Percentiles rank a stretch among this genome's conserved stretches.
phyloP scores from a whole-genome alignment of 768 basidiomycete species.

The Macrocybe gigantea region DNA sequence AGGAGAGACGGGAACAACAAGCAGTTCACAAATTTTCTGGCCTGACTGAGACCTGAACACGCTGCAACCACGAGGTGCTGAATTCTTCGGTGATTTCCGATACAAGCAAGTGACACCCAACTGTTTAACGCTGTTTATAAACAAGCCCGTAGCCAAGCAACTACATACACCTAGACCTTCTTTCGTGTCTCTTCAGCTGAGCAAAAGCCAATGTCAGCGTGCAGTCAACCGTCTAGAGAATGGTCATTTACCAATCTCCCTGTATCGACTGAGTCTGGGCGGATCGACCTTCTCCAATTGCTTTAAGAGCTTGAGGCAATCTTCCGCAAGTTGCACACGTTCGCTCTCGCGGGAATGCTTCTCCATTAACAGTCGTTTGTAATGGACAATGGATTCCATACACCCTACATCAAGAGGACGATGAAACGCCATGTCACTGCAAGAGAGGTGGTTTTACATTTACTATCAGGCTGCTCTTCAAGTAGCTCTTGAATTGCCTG shows the following conservation, averaged over 20 bases:
- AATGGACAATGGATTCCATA: slow-evolving; percentile 86
- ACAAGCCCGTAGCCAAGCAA: not conserved
- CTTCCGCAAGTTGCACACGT: slow-evolving; percentile 28
- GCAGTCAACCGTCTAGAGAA: not conserved
- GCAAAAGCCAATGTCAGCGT: slow-evolving; percentile 1
- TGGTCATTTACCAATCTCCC: slow-evolving; percentile 46
- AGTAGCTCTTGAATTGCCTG: slow-evolving; percentile 74
- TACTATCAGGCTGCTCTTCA: slow-evolving; percentile 87
- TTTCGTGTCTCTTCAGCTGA: not conserved
- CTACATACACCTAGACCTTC: too few relatives aligned
- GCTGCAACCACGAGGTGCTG: slow-evolving; percentile 40
- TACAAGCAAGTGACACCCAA: not conserved
- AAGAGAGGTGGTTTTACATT: slow-evolving; percentile 50
- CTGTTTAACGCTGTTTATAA: slow-evolving; percentile 1
- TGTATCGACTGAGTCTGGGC: slow-evolving; percentile 60
- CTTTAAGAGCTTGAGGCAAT: slow-evolving; percentile 46
- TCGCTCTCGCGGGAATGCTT: slow-evolving; percentile 32
- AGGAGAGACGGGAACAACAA: slow-evolving; percentile 9
- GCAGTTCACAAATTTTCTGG: slow-evolving; percentile 15
- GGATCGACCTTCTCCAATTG: slow-evolving; percentile 62
- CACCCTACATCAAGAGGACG: slow-evolving; percentile 58
- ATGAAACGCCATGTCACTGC: not conserved
- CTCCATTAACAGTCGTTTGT: slow-evolving; percentile 63
- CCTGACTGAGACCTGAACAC: slow-evolving; percentile 22
- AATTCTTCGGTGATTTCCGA: slow-evolving; percentile 24